Base-by-base conservation (phyloP, 371 early-diverging fungal genomes). In the Mucor lusitanicus region DNA sequence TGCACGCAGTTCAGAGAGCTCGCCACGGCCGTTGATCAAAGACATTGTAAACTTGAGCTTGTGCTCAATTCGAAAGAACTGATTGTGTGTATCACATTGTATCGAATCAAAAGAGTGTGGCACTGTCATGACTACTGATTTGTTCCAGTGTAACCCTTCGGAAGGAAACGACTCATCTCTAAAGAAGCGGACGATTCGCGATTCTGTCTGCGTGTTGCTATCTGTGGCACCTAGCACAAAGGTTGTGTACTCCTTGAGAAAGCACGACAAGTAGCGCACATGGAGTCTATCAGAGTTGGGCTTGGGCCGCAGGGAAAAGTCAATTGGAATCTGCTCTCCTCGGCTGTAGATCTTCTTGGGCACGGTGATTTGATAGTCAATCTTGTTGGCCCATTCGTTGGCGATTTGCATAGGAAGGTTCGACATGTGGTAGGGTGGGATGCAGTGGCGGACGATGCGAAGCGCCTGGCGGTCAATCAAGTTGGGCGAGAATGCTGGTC, bases 171-270 rank as follows among this genome's bases (percentile, higher is more conserved):
- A 53, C 17, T 79, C 73, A 30, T 79, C 77, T 21, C 76, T 60
- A 19, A 70, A 63, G 57, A 77, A 78, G n/a, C 69, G 71, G 19
- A 82, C 58, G 40, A 80, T 78, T 8, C 73, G 67, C 17, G 77
- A 72, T 48, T 83, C 79, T n/a, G 67, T 69, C 9, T 60, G 69
- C 37, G 23, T 40, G 44, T 58, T 42, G 21, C 23, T 59, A 48
- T 48, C 23, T 25, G 59, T 64, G 56, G 19, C 44, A 48, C 54
- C 50, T 12, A 57, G 35, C n/a, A 63, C 57, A 44, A 69, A 70
- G 1, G 75, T 71, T 9, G 65, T 69, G 56, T 77, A 79, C 61
- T 83, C 83, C 62, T 80, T 83, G n/a, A 83, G 63, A 19, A 77
- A 67, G 54, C 70, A 72, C 3, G 72, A 69, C 1, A 83, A 25